phyloP scores from a whole-genome alignment of 495 filamentous ascomycete genomes.

The Aspergillus ellipticus region DNA sequence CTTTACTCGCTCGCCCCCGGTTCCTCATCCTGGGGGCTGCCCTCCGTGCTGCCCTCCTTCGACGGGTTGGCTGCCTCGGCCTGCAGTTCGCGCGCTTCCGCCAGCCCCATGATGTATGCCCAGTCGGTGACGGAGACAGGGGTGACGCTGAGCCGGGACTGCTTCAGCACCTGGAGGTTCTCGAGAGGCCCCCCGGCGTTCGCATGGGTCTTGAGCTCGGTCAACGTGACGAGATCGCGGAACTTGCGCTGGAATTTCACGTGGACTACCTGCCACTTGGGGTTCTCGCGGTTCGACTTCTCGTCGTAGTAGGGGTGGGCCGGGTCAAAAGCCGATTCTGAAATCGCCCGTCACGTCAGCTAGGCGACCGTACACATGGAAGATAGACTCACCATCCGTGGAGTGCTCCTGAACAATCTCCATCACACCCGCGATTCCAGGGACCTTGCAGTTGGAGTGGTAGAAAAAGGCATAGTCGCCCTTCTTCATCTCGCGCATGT shows the following conservation, averaged over 20 bases:
- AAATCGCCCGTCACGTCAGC: neutral
- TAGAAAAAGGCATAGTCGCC: constrained; percentile 97
- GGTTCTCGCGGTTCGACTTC: constrained; percentile 65
- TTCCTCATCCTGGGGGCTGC: too few species aligned
- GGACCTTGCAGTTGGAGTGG: constrained; percentile 89
- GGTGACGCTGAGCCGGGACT: constrained; percentile 78
- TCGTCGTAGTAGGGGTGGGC: constrained; percentile 79
- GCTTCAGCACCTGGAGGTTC: constrained; percentile 78
- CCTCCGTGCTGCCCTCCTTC: constrained; percentile 12
- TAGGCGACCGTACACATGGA: neutral
- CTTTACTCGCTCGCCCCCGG: constrained; percentile 12
- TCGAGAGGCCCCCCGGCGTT: constrained; percentile 61
- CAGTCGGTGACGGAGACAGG: constrained; percentile 71
- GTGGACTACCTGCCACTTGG: constrained; percentile 85
- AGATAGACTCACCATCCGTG: constrained; percentile 57
- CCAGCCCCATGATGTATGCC: constrained; percentile 65
- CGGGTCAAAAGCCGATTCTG: constrained; percentile 78
- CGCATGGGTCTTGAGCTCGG: constrained; percentile 64
- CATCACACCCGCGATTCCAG: constrained; percentile 90
- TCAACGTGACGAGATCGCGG: constrained; percentile 62
- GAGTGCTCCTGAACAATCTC: constrained; percentile 82
- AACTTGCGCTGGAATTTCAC: constrained; percentile 85
- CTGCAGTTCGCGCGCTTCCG: constrained; percentile 18
- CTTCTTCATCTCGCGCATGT: constrained; percentile 83
- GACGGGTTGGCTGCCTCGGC: neutral